A percentile compares a stretch with the other conserved stretches of the same genome.
Evolutionary conservation across 2,329 filamentous ascomycete genomes (phyloP).

Genomic region (Coleophoma cylindrospora): DNA sequence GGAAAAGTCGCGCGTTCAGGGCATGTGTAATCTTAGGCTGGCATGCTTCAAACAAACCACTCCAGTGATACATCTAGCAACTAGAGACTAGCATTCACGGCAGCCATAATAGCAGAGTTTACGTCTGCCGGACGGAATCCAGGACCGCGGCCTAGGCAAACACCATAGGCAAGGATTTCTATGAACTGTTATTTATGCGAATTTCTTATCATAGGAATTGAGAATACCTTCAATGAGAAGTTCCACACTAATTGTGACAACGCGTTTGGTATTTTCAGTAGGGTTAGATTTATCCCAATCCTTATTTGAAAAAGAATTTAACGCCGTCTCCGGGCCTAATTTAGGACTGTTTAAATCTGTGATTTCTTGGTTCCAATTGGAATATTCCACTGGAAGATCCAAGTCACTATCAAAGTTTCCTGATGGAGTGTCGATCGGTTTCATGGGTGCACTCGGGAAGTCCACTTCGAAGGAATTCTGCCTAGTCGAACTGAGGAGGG

Average conservation of each 20-base stretch:
- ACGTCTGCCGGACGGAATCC: constrained; percentile 26
- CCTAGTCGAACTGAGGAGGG: background rate
- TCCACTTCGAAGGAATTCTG: constrained; percentile 3
- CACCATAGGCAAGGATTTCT: constrained; percentile 22
- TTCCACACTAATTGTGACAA: constrained; percentile 24
- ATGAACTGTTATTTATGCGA: too few relatives aligned
- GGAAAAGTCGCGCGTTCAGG: too few relatives aligned
- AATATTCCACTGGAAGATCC: constrained; percentile 10
- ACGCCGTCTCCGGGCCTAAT: constrained; percentile 3
- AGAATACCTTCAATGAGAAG: constrained; percentile 25
- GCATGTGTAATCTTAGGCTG: too few relatives aligned
- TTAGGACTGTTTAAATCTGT: background rate
- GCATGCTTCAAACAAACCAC: too few relatives aligned
- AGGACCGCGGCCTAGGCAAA: constrained; percentile 25
- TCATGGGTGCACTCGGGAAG: constrained; percentile 6
- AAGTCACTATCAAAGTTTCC: constrained; percentile 3
- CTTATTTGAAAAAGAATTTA: constrained; percentile 13
- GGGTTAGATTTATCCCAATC: background rate
- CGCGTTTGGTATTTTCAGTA: background rate
- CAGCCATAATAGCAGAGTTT: constrained; percentile 23
- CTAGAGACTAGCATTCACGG: constrained; percentile 9
- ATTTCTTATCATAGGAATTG: background rate
- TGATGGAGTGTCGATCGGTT: background rate
- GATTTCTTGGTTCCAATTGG: constrained; percentile 4
- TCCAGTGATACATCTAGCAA: too few relatives aligned